Conservation (phyloP, 2,329 filamentous ascomycete genomes). For the Cladosporium cucumerinum region DNA sequence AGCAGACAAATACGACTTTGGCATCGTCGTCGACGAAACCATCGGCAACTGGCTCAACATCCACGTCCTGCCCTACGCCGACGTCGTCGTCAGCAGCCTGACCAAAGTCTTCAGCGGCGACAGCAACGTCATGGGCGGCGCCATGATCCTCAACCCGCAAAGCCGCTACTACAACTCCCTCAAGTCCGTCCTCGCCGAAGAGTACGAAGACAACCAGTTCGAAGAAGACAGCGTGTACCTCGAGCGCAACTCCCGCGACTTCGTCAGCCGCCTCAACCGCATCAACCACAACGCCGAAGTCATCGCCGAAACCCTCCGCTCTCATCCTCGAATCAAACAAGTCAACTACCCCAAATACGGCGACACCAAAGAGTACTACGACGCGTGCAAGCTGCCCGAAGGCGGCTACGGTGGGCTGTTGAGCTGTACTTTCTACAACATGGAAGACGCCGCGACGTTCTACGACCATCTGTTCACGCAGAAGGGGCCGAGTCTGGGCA, state of each 20-base stretch:
- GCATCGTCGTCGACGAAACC: slow-evolving; percentile 90
- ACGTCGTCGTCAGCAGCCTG: slow-evolving; percentile 89
- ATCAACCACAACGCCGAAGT: slow-evolving; percentile 84
- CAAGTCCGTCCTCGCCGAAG: slow-evolving; percentile 60
- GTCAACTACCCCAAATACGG: slow-evolving; percentile 86
- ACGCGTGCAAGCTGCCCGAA: slow-evolving; percentile 66
- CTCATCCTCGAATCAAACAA: slow-evolving; percentile 64
- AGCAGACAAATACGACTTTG: slow-evolving; percentile 81
- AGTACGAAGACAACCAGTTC: slow-evolving; percentile 91
- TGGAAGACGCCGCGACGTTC: slow-evolving; percentile 71
- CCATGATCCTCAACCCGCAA: slow-evolving; percentile 61
- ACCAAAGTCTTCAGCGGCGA: slow-evolving; percentile 98
- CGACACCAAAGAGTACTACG: slow-evolving; percentile 68
- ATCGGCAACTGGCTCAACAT: slow-evolving; percentile 96
- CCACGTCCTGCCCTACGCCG: slow-evolving; percentile 83
- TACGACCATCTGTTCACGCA: slow-evolving; percentile 82
- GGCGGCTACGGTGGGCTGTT: slow-evolving; percentile 89
- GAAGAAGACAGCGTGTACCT: slow-evolving; percentile 91
- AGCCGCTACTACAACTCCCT: slow-evolving; percentile 67
- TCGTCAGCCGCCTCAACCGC: slow-evolving; percentile 73
- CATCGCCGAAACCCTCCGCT: slow-evolving; percentile 68
- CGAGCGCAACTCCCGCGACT: slow-evolving; percentile 94
- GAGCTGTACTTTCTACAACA: slow-evolving; percentile 73
- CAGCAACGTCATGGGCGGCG: slow-evolving; percentile 95
- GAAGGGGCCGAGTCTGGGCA: slow-evolving; percentile 92